Base-by-base conservation (phyloP, 2,329 filamentous ascomycete species). In the Pezicula radicicola region DNA sequence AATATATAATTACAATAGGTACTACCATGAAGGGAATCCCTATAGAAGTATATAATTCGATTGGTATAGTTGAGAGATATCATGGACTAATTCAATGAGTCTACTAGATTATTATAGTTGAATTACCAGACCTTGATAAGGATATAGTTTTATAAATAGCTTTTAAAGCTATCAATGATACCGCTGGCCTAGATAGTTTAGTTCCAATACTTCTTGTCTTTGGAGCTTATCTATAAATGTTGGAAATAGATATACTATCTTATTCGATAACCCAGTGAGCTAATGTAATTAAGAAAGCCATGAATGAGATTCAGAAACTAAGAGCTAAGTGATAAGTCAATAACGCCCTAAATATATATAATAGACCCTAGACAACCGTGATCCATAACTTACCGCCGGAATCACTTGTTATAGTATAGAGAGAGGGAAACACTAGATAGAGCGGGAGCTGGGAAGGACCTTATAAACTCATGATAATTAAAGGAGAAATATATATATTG, bases 121-220 rank as follows among this genome's bases (percentile, higher is more conserved):
- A 57, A 36, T 18, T 55, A 12, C 36, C 13, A 1, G 44, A 52
- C 36, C 16, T n/a, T n/a, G n/a, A n/a, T n/a, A n/a, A n/a, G n/a
- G n/a, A n/a, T n/a, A n/a, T n/a, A n/a, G n/a, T n/a, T 46, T 45
- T 58, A 13, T 28, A 56, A 49, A 56, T 58, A 27, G 48, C 47
- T 3, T 30, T 58, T 12, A 58, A 56, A 44, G 47, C 44, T 10
- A 16, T 56, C n/a, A 56, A 56, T 44, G 27, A 56, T 47, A 33
- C 49, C 6, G 52, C 54, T 6, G 48, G 54, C 25, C 49, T 35
- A 13, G 30, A 56, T 46, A 25, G 48, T 19, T 21, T 58, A 33
- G n/a, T n/a, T n/a, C n/a, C n/a, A n/a, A n/a, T n/a, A n/a, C n/a
- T n/a, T n/a, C n/a, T n/a, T n/a, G n/a, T 54, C 13, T 54, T 42